Conservation (phyloP, 768 basidiomycete genomes). For the Piloderma croceum region DNA sequence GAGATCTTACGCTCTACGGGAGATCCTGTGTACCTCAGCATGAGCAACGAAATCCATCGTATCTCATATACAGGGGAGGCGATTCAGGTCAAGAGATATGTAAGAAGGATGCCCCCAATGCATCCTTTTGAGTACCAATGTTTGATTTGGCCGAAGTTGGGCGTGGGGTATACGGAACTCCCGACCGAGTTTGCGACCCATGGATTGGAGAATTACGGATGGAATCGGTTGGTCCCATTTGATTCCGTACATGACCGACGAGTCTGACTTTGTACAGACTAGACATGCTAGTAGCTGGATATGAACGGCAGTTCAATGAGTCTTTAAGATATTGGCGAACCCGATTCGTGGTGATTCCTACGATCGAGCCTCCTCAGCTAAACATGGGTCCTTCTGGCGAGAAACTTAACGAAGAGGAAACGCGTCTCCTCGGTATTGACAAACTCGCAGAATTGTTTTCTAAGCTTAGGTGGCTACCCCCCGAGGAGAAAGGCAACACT, state of each 20-base stretch:
- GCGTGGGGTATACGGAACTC: conserved; percentile 80
- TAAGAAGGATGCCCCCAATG: conserved; percentile 62
- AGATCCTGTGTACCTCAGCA: conserved; percentile 84
- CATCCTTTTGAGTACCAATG: conserved; percentile 76
- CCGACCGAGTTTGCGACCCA: conserved; percentile 70
- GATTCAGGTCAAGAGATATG: conserved; percentile 83
- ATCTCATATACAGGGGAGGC: conserved; percentile 88
- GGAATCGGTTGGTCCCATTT: conserved; percentile 61
- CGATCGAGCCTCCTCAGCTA: conserved; percentile 58
- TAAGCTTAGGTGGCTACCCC: conserved; percentile 72
- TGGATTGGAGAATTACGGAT: conserved; percentile 77
- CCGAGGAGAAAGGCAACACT: conserved; percentile 34
- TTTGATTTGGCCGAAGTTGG: conserved; percentile 89
- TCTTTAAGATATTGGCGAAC: conserved; percentile 91
- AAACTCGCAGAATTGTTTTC: conserved; percentile 87
- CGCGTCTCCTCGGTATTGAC: conserved; percentile 83
- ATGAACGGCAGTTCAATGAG: conserved; percentile 75
- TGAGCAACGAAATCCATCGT: conserved; percentile 92
- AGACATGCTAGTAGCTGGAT: conserved; percentile 81
- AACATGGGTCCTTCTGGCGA: conserved; percentile 63
- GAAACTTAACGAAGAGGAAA: conserved; percentile 78
- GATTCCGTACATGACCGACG: not conserved
- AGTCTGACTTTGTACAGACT: conserved; percentile 38
- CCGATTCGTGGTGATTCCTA: conserved; percentile 87
- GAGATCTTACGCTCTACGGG: conserved; percentile 54